Base-by-base conservation (phyloP, 139 green algal genomes). In the Ettlia oleoabundans region DNA sequence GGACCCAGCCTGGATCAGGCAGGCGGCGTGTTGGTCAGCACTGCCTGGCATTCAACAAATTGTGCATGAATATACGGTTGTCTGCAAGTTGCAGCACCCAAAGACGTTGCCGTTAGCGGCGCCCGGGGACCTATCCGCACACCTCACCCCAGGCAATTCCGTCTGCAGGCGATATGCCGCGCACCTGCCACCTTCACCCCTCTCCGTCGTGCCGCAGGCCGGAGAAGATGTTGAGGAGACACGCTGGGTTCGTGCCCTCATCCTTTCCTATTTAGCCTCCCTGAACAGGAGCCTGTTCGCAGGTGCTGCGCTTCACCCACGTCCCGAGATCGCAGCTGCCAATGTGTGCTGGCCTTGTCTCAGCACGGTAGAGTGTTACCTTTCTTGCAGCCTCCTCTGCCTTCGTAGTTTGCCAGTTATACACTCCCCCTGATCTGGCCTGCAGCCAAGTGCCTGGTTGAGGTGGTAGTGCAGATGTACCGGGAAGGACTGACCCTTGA, bases 361-460 rank as follows among this genome's bases (percentile, higher is more conserved):
- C n/a, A n/a, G n/a, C n/a, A n/a, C n/a, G n/a, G n/a, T n/a, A n/a
- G 47, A 15, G 47, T 58, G 47, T 58, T 58, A 58, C 47, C 47
- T 8, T 22, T 52, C 37, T 19, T 73, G 66, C 41, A 61, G 80
- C 78, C 1, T 94, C 69, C 65, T 84, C 78, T 53, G 91, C 88
- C 7, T 82, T 52, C 32, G 81, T 84, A 32, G 86, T 85, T 67
- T 70, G 88, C 53, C 88, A n/a, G n/a, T n/a, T n/a, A n/a, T n/a
- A n/a, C n/a, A n/a, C n/a, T n/a, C n/a, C n/a, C n/a, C n/a, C n/a
- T n/a, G n/a, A n/a, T 76, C 1, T 80, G 92, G 33, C 80, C 91
- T 33, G 86, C 72, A 66, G 88, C 92, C 21, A 86, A 90, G 82
- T 95, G 92, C 75, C 76, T 95, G 33, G 89, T 93, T 37, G 92